Conservation (phyloP, 768 basidiomycete genomes). For the Coprinopsis sp. region DNA sequence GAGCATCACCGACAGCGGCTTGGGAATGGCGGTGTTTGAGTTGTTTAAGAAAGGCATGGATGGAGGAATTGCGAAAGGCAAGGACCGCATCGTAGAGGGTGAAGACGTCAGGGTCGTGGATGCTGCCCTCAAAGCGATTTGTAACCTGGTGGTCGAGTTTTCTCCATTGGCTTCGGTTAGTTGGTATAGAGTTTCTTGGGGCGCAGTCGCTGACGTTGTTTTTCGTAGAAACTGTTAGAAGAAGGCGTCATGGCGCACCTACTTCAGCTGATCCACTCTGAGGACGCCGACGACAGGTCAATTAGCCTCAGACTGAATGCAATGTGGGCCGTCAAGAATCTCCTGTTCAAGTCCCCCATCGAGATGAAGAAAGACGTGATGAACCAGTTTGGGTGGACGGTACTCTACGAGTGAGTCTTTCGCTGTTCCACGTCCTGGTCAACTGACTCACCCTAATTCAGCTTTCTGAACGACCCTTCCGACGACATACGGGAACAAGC, state of each 20-base stretch:
- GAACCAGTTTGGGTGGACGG: constrained; percentile 61
- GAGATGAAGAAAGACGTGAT: constrained; percentile 64
- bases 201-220: constrained; percentile 4
- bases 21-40: constrained; percentile 67
- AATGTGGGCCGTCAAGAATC: constrained; percentile 85
- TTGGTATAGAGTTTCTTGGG: constrained; percentile 9
- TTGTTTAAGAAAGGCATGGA: constrained; percentile 29
- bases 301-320: constrained; percentile 56
- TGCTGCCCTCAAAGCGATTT: constrained; percentile 70
- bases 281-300: constrained; percentile 29
- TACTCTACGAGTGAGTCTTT: constrained; percentile 48
- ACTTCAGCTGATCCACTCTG: constrained; percentile 44
- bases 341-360: constrained; percentile 59
- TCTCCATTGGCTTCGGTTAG: constrained; percentile 72
- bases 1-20: constrained; percentile 75
- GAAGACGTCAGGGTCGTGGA: constrained; percentile 68
- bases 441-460: constrained; percentile 19
- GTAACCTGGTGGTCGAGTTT: constrained; percentile 84
- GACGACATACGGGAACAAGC: constrained; percentile 65
- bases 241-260: constrained; percentile 65
- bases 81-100: constrained; percentile 24
- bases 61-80: constrained; percentile 20
- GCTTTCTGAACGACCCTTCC: constrained; percentile 52
- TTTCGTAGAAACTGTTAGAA: constrained; percentile 55
- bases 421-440: background rate